Conservation (phyloP, 2,329 filamentous ascomycete species). For the Rhytidhysteron rufulum region DNA sequence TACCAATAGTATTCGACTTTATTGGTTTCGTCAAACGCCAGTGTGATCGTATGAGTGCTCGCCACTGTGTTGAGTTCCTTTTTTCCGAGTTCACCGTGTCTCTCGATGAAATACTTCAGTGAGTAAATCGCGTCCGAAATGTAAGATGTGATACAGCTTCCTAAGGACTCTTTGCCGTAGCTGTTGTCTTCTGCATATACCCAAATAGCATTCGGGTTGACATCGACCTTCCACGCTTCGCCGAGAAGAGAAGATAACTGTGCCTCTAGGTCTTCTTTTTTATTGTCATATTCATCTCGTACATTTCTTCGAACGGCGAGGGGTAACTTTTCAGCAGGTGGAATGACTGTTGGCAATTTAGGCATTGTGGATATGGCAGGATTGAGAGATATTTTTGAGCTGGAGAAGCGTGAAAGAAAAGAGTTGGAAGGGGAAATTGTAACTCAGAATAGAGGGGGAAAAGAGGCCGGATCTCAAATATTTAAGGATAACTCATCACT, state of each 20-base stretch:
- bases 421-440: too few relatives aligned
- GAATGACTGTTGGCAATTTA: conserved; percentile 33
- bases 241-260: conserved; percentile 45
- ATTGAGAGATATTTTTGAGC: too few relatives aligned
- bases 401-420: too few relatives aligned
- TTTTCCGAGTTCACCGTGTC: conserved; percentile 37
- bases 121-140: conserved; percentile 40
- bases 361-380: too few relatives aligned
- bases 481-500: too few relatives aligned
- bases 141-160: conserved; percentile 38
- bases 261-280: conserved; percentile 43
- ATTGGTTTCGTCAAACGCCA: conserved; percentile 46
- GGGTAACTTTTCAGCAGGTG: conserved; percentile 49
- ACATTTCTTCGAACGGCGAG: conserved; percentile 54
- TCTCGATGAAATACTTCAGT: conserved; percentile 38
- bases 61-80: conserved; percentile 49
- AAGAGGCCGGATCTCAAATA: too few relatives aligned
- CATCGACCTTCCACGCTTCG: conserved; percentile 49
- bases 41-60: conserved; percentile 41
- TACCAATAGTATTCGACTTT: conserved; percentile 40
- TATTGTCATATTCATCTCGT: conserved; percentile 51
- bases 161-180: conserved; percentile 36
- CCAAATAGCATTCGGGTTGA: conserved; percentile 46
- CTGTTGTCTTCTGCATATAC: conserved; percentile 22
- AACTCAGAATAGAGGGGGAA: too few relatives aligned